Base-by-base conservation (phyloP, 2,329 filamentous ascomycete species). In the Keithomyces neogunnii region DNA sequence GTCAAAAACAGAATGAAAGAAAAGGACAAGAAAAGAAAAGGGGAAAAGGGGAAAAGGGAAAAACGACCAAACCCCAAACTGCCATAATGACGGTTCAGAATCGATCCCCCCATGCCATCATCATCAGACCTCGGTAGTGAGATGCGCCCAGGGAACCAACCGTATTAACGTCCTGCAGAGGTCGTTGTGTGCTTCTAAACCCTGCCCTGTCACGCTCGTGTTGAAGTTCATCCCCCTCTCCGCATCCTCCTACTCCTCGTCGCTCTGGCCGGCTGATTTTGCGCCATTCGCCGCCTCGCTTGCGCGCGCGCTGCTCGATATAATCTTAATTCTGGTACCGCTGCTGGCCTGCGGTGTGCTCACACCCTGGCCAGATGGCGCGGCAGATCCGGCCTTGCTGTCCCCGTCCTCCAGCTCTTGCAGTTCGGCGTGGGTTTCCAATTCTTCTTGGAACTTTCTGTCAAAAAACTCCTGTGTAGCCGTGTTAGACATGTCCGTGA, bases 321-420 rank as follows among this genome's bases (percentile, higher is more conserved):
- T 86, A 55, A 92, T 74, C 72, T 86, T 90, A 69, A 92, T 91
- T 51, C 85, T 75, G 3, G 80, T 82, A 11, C 75, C 69, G 13
- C 40, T 19, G 56, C 73, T 76, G 36, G 82, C 78, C 61, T 85
- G 75, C 29, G 88, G 86, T 30, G 87, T 91, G 48, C 79, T 77
- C 75, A 53, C 71, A 79, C 5, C 80, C 76, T 10, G 77, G 78
- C n/a, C 47, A 5, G 43, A 48, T 8, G 79, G 77, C 32, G 78
- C 73, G 36, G 60, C 62, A 28, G 69, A 70, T 48, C 60, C 61
- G 31, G 65, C 60, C 45, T 68, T 51, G 52, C 52, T 68, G 53
- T 59, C 71, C 10, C 71, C 68, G 6, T 75, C 72, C 57, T 84
- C 81, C 2, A 81, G 70, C 39, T 80, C 77, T 50, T 67, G 70